These are phyloP conservation scores for Colletotrichum scovillei DNA, from an alignment of 2,329 filamentous ascomycete species.

Conservation along the genomic window DNA sequence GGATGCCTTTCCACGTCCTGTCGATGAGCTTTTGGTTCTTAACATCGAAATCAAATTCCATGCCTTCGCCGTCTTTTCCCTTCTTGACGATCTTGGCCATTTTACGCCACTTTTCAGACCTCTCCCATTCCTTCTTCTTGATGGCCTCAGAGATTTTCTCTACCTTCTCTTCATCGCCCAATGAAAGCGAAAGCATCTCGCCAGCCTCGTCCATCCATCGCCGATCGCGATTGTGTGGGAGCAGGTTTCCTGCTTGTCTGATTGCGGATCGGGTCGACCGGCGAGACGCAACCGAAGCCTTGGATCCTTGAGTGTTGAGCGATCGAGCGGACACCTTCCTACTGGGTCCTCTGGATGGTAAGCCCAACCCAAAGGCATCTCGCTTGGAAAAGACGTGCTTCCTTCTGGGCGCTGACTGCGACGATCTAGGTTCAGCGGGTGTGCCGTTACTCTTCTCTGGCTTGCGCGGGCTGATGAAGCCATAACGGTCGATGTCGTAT, in stretches of 20 bases:
- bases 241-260: constrained; percentile 67
- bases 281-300: constrained; percentile 61
- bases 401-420: constrained; percentile 57
- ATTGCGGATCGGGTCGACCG: constrained; percentile 66
- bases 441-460: constrained; percentile 53
- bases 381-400: constrained; percentile 58
- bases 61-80: constrained; percentile 65
- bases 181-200: constrained; percentile 73
- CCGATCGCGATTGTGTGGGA: constrained; percentile 71
- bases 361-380: constrained; percentile 49
- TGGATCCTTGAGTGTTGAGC: constrained; percentile 67
- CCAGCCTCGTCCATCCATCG: constrained; percentile 73
- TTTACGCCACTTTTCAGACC: constrained; percentile 75
- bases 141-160: constrained; percentile 64
- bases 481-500: constrained; percentile 73
- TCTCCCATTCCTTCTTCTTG: constrained; percentile 71
- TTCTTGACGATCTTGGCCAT: constrained; percentile 70
- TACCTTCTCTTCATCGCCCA: constrained; percentile 67
- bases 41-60: constrained; percentile 82
- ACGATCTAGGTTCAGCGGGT: constrained; percentile 53
- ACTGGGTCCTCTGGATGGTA: constrained; percentile 54
- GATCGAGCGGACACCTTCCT: constrained; percentile 69
- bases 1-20: constrained; percentile 97
- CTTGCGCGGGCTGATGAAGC: constrained; percentile 68
- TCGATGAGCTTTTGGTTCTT: constrained; percentile 87